A percentile compares a stretch with the other conserved stretches of the same genome.
phyloP scores from a whole-genome alignment of 345 rosid species.

The Excoecaria agallocha region DNA sequence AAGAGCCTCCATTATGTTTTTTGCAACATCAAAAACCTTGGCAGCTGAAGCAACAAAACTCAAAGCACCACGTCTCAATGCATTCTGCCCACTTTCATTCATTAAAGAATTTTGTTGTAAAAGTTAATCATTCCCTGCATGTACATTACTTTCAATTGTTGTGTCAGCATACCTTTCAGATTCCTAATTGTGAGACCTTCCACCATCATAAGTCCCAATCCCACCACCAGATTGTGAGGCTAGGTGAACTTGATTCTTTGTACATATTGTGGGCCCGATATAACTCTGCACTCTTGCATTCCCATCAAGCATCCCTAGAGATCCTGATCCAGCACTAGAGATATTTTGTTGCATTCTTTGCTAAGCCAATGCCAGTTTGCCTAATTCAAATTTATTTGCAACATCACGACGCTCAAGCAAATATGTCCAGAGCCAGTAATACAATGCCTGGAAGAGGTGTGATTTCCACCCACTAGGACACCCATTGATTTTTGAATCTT shows the following conservation, averaged over 20 bases:
- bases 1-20: constrained; percentile 96
- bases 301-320: constrained; percentile 53
- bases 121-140: constrained; percentile 68
- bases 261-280: constrained; percentile 44
- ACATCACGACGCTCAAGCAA: no score
- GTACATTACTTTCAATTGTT: constrained; percentile 48
- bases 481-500: no score
- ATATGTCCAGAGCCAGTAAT: no score
- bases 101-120: constrained; percentile 63
- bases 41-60: constrained; percentile 73
- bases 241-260: constrained; percentile 69
- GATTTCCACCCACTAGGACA: no score
- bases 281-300: constrained; percentile 49
- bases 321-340: constrained; percentile 47
- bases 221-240: constrained; percentile 53
- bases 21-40: constrained; percentile 93
- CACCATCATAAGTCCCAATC: constrained; percentile 70
- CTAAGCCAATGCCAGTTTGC: constrained; percentile 81
- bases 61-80: constrained; percentile 65
- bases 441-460: no score
- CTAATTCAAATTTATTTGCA: constrained; percentile 76
- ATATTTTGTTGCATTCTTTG: constrained; percentile 90
- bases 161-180: constrained; percentile 63
- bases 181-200: constrained; percentile 82
- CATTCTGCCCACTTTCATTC: constrained; percentile 54